Evolutionary conservation across 306 rosid genomes (phyloP).

Genomic region (Sindora glabra): DNA sequence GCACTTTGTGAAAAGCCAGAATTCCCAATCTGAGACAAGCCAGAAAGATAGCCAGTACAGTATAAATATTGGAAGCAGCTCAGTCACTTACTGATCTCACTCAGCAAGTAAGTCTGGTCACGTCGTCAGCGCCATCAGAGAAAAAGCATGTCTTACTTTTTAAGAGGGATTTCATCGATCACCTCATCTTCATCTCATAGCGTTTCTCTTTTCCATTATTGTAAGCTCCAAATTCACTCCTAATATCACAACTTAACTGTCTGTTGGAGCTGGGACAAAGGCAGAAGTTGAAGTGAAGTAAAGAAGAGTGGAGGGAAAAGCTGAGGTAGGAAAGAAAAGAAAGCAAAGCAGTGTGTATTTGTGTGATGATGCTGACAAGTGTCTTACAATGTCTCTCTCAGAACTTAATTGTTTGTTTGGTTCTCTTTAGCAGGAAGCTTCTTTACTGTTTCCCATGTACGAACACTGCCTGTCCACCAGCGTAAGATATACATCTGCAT

Average conservation of each 20-base stretch:
- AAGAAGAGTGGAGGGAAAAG: too few relatives aligned
- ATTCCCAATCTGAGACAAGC: conserved; percentile 9
- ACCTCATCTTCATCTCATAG: neutral
- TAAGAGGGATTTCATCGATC: neutral
- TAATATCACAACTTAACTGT: conserved; percentile 10
- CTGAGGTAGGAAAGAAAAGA: neutral
- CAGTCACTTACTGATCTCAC: neutral
- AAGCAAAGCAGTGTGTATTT: neutral
- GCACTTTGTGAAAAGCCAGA: conserved; percentile 3
- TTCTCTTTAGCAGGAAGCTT: conserved; percentile 66
- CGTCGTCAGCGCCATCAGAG: conserved; percentile 13
- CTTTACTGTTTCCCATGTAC: conserved; percentile 68
- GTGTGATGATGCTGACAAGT: conserved; percentile 33
- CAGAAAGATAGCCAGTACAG: conserved; percentile 1
- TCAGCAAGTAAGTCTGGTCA: conserved; percentile 25
- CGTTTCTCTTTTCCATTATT: neutral
- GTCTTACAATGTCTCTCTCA: conserved; percentile 17
- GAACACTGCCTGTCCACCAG: conserved; percentile 17
- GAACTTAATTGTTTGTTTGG: conserved; percentile 28
- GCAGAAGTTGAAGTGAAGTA: neutral
- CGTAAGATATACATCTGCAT: neutral
- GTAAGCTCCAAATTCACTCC: conserved; percentile 13
- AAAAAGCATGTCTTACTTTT: neutral
- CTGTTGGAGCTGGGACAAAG: conserved; percentile 22
- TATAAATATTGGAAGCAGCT: neutral